Evolutionary conservation across 2,329 filamentous ascomycete species (phyloP).

Genomic region (Chrysosporium queenslandicum): DNA sequence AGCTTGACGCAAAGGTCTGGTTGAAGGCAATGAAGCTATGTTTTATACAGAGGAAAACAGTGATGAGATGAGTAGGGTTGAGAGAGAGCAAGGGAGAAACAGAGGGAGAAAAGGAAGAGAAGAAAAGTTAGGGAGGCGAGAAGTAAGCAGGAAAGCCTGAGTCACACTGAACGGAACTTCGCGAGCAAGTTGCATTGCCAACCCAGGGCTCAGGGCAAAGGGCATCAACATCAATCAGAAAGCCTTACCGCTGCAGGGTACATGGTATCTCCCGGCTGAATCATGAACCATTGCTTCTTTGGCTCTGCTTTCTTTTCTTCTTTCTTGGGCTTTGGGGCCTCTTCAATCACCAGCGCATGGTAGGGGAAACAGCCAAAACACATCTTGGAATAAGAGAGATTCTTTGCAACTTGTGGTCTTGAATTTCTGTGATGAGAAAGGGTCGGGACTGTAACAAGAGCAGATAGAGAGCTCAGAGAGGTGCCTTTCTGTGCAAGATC

Average conservation of each 20-base stretch:
- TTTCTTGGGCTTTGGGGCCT: constrained; percentile 14
- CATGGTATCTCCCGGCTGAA: constrained; percentile 16
- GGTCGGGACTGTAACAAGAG: background rate
- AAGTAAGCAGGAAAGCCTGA: background rate
- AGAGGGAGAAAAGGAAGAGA: too few relatives aligned
- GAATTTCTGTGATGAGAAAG: background rate
- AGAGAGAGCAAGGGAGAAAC: background rate
- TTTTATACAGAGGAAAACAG: background rate
- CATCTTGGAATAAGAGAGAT: constrained; percentile 9
- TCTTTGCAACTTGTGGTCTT: background rate
- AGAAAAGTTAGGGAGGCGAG: background rate
- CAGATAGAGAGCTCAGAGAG: background rate
- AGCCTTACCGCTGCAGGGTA: constrained; percentile 14
- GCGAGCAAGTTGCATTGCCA: background rate
- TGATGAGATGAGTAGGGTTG: background rate
- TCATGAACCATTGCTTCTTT: constrained; percentile 16
- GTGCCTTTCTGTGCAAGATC: background rate
- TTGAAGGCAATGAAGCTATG: too few relatives aligned
- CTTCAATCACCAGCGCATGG: constrained; percentile 17
- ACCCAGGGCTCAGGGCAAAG: background rate
- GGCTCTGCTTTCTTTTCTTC: constrained; percentile 10
- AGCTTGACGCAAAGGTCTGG: background rate
- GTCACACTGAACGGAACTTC: background rate
- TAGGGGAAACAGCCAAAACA: constrained; percentile 17
- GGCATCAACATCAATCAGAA: background rate